A percentile compares a stretch with the other conserved stretches of the same genome.
Conservation (phyloP, 2,329 filamentous ascomycete genomes). For the Aspergillus quadrilineatus region DNA sequence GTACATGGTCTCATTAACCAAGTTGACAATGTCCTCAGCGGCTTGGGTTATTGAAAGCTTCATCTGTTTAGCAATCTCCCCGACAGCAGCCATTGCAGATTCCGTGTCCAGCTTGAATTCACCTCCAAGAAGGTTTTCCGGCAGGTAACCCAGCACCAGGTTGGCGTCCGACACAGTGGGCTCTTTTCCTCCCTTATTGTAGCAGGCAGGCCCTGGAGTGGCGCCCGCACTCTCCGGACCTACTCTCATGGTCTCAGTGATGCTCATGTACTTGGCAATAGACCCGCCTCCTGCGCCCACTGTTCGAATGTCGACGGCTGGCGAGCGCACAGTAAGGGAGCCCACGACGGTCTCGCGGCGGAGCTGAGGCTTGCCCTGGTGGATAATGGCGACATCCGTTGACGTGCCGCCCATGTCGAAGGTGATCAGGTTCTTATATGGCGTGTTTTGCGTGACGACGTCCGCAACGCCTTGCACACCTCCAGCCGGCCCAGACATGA, state of each 20-base stretch:
- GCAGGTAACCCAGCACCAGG: constrained; percentile 49
- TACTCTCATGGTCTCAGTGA: constrained; percentile 51
- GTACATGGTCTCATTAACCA: constrained; percentile 55
- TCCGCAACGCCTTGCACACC: constrained; percentile 52
- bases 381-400: constrained; percentile 50
- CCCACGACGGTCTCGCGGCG: constrained; percentile 50
- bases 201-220: constrained; percentile 50
- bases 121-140: constrained; percentile 48
- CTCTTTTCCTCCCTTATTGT: constrained; percentile 47
- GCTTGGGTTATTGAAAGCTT: constrained; percentile 43
- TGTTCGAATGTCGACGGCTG: constrained; percentile 51
- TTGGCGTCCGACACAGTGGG: constrained; percentile 54
- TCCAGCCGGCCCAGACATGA: constrained; percentile 53
- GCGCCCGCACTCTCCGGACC: constrained; percentile 54
- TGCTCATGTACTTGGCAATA: constrained; percentile 49
- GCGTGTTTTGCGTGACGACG: constrained; percentile 46
- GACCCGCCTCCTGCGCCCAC: constrained; percentile 53
- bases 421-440: constrained; percentile 51
- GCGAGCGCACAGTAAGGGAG: constrained; percentile 46
- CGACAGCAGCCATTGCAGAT: constrained; percentile 44
- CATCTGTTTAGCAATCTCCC: constrained; percentile 48
- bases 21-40: constrained; percentile 51
- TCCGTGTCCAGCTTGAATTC: constrained; percentile 46
- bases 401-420: constrained; percentile 55
- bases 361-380: constrained; percentile 44